Base-by-base conservation (phyloP, 1,139 yeast species). In the Pichia sp. region DNA sequence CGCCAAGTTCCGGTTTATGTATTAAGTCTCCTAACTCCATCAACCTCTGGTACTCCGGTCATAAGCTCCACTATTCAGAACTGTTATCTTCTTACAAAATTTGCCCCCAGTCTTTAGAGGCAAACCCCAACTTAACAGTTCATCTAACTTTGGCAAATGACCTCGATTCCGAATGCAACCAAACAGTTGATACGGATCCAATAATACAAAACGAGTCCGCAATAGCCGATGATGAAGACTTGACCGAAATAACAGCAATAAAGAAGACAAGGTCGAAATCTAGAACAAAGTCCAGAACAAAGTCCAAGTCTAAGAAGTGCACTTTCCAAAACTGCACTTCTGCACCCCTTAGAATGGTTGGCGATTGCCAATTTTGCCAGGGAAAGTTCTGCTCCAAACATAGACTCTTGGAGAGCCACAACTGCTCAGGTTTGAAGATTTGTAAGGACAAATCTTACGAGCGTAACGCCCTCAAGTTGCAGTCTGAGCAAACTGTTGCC, bases 301-400 rank as follows among this genome's bases (percentile, higher is more conserved):
- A 51, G 58, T 66, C 53, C 17, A 53, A 75, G 61, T 76, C 78
- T 60, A 50, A 46, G 27, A 67, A 71, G 40, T 85, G 95, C 58
- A 65, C 77, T 19, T 76, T 76, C 59, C 63, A 62, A 32, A 58
- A 64, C 30, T 86, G 96, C 59, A 64, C 69, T 22, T 69, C 82
- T 13, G 66, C 74, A 4, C 86, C 91, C 1, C 70, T 85, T 41
- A 73, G 94, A 46, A 82, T 86, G 64, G 93, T 84, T 27, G 96
- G 96, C 27, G 87, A 81, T 58, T 87, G 96, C 59, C 72, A 77
- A 40, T 84, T 79, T 54, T 87, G 96, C 58, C 76, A 77, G 36
- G 94, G 95, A 30, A 82, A 80, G 54, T 86, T 77, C 58, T 86
- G 96, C 60, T 83, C 93, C 27, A 81, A 81, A 53, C 96, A 86